Base-by-base conservation (phyloP, 768 basidiomycete genomes). In the Lentinula raphanica region DNA sequence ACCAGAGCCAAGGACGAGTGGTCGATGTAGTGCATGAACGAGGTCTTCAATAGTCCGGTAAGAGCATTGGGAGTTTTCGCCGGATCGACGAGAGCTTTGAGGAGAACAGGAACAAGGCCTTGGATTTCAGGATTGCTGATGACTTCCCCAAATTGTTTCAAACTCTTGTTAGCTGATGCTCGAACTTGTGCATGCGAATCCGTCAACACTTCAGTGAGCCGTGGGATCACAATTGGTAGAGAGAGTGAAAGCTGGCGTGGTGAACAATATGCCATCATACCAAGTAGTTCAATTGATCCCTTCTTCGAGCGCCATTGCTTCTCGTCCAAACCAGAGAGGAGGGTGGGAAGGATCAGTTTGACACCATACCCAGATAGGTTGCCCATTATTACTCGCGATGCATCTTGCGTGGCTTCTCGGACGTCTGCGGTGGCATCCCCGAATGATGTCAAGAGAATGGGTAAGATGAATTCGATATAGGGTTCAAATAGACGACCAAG, bases 251-350 rank as follows among this genome's bases (percentile, higher is more conserved):
- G 82, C 71, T 99, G 97, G 38, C 86, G 84, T 1, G 96, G 97
- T 8, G 97, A 94, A 69, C 95, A 96, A 72, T 96, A 98, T 1
- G 97, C 97, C 95, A 98, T 98, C 81, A 94, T 91, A 23, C 97
- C 97, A 59, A 99, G 75, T 5, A 98, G 74, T 69, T 99, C 97
- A 60, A 98, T 98, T 6, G 95, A 95, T 1, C 96, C 97, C 70
- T 92, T 92, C 76, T 98, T 98, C 1, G 94, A 92, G 13, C 97
- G 81, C 97, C 97, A 98, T 67, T 98, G 96, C 68, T 96, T 98
- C 70, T 98, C 97, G 63, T 98, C 95, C 53, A 98, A 74, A 23
- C 94, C 95, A 38, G 87, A 87, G 9, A 99, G 78, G 21, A 99
- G 71, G 2, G 90, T 88, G 0, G 97, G 96, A 15, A 98, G 74